Conservation (phyloP, 768 basidiomycete genomes). For the Suillus spraguei region DNA sequence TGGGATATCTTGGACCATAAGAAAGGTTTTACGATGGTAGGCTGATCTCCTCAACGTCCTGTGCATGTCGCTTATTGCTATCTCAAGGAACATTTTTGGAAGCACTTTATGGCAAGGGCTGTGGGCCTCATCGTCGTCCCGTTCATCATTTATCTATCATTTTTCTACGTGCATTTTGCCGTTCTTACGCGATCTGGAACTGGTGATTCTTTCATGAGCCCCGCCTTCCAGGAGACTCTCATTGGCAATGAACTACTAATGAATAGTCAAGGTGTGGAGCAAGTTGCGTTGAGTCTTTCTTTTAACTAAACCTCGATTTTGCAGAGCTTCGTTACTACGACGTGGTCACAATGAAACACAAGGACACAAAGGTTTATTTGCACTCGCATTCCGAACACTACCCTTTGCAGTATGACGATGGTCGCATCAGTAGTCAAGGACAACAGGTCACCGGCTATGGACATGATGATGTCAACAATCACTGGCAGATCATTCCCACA, state of each 20-base stretch:
- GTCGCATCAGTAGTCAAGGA: constrained; percentile 92
- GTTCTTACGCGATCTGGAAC: constrained; percentile 87
- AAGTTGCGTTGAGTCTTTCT: background rate
- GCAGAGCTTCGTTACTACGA: constrained; percentile 95
- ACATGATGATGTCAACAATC: constrained; percentile 92
- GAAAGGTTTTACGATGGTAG: constrained; percentile 79
- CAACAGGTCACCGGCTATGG: constrained; percentile 97
- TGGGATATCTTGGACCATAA: constrained; percentile 92
- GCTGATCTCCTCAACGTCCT: constrained; percentile 8
- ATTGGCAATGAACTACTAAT: constrained; percentile 89
- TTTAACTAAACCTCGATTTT: constrained; percentile 8
- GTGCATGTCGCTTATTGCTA: background rate
- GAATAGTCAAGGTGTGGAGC: constrained; percentile 79
- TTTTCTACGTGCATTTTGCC: constrained; percentile 95
- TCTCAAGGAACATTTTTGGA: constrained; percentile 80
- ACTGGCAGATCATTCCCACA: constrained; percentile 95
- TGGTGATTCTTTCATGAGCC: constrained; percentile 97
- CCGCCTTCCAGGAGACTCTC: constrained; percentile 96
- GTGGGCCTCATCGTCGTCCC: constrained; percentile 88
- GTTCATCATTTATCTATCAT: constrained; percentile 85
- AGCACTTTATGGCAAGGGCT: constrained; percentile 86
- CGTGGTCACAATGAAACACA: constrained; percentile 84
- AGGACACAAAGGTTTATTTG: constrained; percentile 89
- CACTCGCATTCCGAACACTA: constrained; percentile 93
- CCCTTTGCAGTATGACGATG: constrained; percentile 93